Evolutionary conservation across 805 yeast species (phyloP).

Genomic region (Cyberlindnera amylophila): DNA sequence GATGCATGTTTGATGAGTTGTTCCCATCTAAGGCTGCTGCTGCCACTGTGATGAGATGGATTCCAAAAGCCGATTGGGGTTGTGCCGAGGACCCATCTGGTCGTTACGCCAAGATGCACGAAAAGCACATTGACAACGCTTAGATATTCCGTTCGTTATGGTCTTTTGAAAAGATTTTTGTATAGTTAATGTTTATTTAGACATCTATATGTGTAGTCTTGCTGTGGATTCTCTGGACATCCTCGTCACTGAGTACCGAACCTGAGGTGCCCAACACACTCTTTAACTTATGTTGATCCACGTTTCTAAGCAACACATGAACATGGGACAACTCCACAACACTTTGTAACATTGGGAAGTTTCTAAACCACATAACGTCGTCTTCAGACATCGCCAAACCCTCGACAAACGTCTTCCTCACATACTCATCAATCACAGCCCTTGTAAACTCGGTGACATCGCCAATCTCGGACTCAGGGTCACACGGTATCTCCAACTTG

Average conservation of each 20-base stretch:
- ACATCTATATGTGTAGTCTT: too few species aligned
- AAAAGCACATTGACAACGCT: slow-evolving; percentile 47
- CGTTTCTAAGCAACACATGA: slow-evolving; percentile 51
- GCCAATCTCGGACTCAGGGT: slow-evolving; percentile 50
- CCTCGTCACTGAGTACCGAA: slow-evolving; percentile 5
- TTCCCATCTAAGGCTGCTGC: slow-evolving; percentile 93
- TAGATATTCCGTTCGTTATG: neutral
- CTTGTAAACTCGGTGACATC: slow-evolving; percentile 35
- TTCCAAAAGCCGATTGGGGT: slow-evolving; percentile 99
- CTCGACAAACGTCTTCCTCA: slow-evolving; percentile 40
- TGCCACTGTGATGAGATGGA: slow-evolving; percentile 97
- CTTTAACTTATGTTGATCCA: neutral
- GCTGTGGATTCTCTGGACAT: neutral
- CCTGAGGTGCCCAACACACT: slow-evolving; percentile 16
- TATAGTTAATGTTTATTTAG: too few species aligned
- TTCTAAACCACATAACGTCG: slow-evolving; percentile 56
- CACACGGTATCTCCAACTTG: slow-evolving; percentile 41
- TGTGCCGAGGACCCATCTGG: slow-evolving; percentile 99
- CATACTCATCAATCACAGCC: slow-evolving; percentile 43
- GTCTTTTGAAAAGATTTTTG: too few species aligned
- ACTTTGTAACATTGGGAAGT: slow-evolving; percentile 68
- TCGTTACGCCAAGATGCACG: slow-evolving; percentile 90
- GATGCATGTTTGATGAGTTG: slow-evolving; percentile 90
- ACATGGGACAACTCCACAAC: slow-evolving; percentile 63
- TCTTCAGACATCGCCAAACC: slow-evolving; percentile 36